Base-by-base conservation (phyloP, 257 asterid species). In the Echites panduratus region DNA sequence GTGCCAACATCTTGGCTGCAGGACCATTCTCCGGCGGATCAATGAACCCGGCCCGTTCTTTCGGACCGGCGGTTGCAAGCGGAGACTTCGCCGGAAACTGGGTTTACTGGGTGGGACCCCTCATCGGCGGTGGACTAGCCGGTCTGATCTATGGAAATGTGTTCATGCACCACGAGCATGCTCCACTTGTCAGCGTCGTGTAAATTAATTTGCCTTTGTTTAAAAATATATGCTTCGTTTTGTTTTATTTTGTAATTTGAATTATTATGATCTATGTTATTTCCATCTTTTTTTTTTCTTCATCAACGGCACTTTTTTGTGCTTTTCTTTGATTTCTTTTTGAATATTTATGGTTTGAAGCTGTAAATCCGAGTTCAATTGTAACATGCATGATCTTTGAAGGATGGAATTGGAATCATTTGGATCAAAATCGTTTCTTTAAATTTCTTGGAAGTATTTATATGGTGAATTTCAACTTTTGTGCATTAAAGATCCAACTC, bases 11-110 rank as follows among this genome's bases (percentile, higher is more conserved):
- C 19, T 79, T 93, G 84, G 97, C 98, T 1, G 97, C 96, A 2
- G 97, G 98, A 43, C 93, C 97, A 4, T 93, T 93, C 85, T 90
- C 96, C 32, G 98, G 98, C 1, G 97, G 98, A 16, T 93, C 98
- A 17, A 93, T 93, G 98, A 93, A 93, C 86, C 98, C 97, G 0
- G 98, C 98, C 75, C 90, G 96, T 0, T 93, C 98, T 0, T 87
- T 88, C 45, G 97, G 97, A 7, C 98, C 98, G 0, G 97, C 98
- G 0, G 90, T 88, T 8, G 95, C 80, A 0, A 81, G 89, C 74
- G 92, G 95, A 0, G 79, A 86, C 82, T 89, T 79, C 70, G 45
- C 91, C 40, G 81, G 81, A 20, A 79, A 66, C 82, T 93, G 98
- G 98, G 67, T 93, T 24, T 93, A 93, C 79, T 93, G 97, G 97